Percentiles rank a stretch among this genome's conserved stretches.
phyloP scores from a whole-genome alignment of 2,329 filamentous ascomycete genomes.

The Zymoseptoria ardabiliae region DNA sequence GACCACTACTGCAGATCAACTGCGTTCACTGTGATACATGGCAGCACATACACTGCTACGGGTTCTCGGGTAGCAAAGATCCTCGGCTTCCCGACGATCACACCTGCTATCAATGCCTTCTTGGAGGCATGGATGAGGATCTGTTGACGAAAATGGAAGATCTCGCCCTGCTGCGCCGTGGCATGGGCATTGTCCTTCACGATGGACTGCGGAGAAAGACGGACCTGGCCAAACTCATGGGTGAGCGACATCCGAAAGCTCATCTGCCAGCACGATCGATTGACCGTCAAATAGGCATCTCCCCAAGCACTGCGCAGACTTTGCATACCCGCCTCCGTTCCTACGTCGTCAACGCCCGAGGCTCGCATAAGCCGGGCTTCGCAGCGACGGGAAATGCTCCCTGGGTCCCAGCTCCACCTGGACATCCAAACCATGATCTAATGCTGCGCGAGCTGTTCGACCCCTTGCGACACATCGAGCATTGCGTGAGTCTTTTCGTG shows the following conservation, averaged over 20 bases:
- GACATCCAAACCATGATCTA: slow-evolving; percentile 11
- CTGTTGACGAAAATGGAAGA: slow-evolving; percentile 11
- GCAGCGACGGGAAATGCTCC: slow-evolving; percentile 13
- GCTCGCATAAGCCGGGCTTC: slow-evolving; percentile 14
- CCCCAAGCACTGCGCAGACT: slow-evolving; percentile 2
- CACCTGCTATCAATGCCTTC: slow-evolving; percentile 42
- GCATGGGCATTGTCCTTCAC: slow-evolving; percentile 17
- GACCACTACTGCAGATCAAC: slow-evolving; percentile 29
- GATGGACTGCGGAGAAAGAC: slow-evolving; percentile 16
- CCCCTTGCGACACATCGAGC: slow-evolving; percentile 18
- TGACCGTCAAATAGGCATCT: slow-evolving; percentile 13
- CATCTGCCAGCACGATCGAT: background rate
- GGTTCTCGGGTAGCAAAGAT: slow-evolving; percentile 34
- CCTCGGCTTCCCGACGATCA: slow-evolving; percentile 36
- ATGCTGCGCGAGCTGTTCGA: slow-evolving; percentile 24
- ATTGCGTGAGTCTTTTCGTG: slow-evolving; percentile 13
- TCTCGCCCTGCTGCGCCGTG: slow-evolving; percentile 20
- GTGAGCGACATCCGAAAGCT: slow-evolving; percentile 6
- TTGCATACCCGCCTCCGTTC: slow-evolving; percentile 16
- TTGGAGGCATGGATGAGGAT: slow-evolving; percentile 9
- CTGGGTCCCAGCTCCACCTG: slow-evolving; percentile 16
- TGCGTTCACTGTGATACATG: slow-evolving; percentile 39
- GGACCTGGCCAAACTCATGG: slow-evolving; percentile 13
- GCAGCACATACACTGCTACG: slow-evolving; percentile 44
- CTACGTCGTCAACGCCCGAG: slow-evolving; percentile 15